phyloP scores from a whole-genome alignment of 208 protist genomes.

The Wallacemonas rigidus region DNA sequence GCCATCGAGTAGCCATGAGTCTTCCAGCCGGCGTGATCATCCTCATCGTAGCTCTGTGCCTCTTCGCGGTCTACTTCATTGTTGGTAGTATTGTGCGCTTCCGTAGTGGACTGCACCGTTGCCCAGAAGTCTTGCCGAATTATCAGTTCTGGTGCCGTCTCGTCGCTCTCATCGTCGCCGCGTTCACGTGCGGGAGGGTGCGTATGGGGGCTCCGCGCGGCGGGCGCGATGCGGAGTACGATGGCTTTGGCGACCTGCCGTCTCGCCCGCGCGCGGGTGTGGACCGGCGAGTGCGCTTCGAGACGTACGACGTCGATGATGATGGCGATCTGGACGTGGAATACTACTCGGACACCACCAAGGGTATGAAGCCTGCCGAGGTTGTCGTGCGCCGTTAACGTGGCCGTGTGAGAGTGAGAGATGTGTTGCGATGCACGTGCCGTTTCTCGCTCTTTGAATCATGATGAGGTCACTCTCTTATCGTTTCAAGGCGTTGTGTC shows the following conservation, averaged over 20 bases:
- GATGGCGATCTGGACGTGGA: conserved; percentile 44
- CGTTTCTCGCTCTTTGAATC: not conserved
- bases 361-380: conserved; percentile 44
- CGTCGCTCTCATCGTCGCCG: conserved; percentile 21
- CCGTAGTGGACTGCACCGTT: conserved; percentile 65
- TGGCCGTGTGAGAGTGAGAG: no score
- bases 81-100: conserved; percentile 76
- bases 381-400: conserved; percentile 35
- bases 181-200: conserved; percentile 53
- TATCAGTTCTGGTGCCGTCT: conserved; percentile 72
- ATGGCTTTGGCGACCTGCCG: conserved; percentile 28
- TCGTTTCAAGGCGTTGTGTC: not conserved
- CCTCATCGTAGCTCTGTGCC: conserved; percentile 29
- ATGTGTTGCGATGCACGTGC: not conserved
- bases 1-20: conserved; percentile 13
- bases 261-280: conserved; percentile 23
- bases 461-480: no score
- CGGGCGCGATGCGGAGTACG: conserved; percentile 9
- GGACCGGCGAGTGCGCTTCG: conserved; percentile 45
- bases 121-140: conserved; percentile 77
- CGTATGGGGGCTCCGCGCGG: conserved; percentile 8
- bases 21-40: conserved; percentile 35
- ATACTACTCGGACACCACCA: conserved; percentile 8
- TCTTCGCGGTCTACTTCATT: conserved; percentile 60
- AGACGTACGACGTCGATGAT: conserved; percentile 47